Percentiles rank a stretch among this genome's conserved stretches.
phyloP scores from a whole-genome alignment of 192 early-diverging fungal genomes.

The Coemansia brasiliensis region DNA sequence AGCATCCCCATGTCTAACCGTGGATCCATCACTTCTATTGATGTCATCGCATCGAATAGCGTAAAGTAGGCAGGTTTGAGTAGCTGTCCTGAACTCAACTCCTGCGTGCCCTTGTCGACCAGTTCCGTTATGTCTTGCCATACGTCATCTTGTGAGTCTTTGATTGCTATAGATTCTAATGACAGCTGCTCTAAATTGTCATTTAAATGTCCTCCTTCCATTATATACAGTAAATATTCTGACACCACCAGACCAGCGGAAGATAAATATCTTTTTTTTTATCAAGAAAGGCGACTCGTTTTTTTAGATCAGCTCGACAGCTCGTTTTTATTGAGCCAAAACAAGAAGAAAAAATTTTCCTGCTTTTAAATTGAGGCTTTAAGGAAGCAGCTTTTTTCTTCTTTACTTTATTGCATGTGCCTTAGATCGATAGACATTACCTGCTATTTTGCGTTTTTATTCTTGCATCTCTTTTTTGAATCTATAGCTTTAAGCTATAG shows the following conservation, averaged over 20 bases:
- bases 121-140: constrained; percentile 44
- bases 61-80: constrained; percentile 19
- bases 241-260: too few relatives aligned
- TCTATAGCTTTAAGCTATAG: too few relatives aligned
- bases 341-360: constrained; percentile 7
- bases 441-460: constrained; percentile 20
- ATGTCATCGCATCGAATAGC: constrained; percentile 36
- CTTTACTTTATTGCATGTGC: constrained; percentile 31
- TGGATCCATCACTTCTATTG: constrained; percentile 47
- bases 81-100: constrained; percentile 32
- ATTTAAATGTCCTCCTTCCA: too few relatives aligned
- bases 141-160: not conserved
- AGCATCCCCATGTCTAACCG: constrained; percentile 53
- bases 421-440: constrained; percentile 55
- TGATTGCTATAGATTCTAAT: not conserved
- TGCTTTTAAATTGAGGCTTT: too few relatives aligned
- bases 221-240: too few relatives aligned
- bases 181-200: constrained; percentile 1
- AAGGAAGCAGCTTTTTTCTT: constrained; percentile 10
- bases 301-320: too few relatives aligned
- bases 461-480: not conserved
- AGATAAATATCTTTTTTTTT: too few relatives aligned
- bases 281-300: too few relatives aligned
- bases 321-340: too few relatives aligned
- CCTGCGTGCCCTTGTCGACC: constrained; percentile 4